Conservation (phyloP, 177 flowering plant genomes). For the Tripterygium wilfordii region DNA sequence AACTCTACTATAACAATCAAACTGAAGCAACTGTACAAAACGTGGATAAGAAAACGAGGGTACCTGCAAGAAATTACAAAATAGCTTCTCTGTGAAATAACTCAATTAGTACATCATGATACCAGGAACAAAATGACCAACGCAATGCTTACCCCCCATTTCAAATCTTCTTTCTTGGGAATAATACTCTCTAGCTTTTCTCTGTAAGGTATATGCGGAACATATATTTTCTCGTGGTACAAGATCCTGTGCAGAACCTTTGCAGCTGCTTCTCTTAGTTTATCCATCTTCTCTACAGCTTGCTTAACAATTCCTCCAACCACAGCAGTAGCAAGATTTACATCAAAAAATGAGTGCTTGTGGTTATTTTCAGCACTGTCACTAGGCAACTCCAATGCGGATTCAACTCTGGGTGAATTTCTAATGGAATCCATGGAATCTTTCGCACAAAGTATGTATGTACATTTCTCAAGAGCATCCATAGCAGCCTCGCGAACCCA, state of each 20-base stretch:
- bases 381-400: slow-evolving; percentile 12
- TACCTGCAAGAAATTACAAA: slow-evolving; percentile 45
- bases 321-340: slow-evolving; percentile 48
- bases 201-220: slow-evolving; percentile 66
- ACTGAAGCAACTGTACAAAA: slow-evolving; percentile 64
- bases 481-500: slow-evolving; percentile 99
- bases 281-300: slow-evolving; percentile 97
- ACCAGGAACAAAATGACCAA: no score
- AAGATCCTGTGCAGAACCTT: slow-evolving; percentile 71
- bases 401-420: slow-evolving; percentile 10
- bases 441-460: slow-evolving; percentile 75
- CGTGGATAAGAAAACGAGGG: slow-evolving; percentile 82
- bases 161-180: slow-evolving; percentile 38
- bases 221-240: slow-evolving; percentile 35
- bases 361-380: slow-evolving; percentile 11
- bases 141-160: slow-evolving; percentile 81
- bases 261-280: slow-evolving; percentile 76
- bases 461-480: slow-evolving; percentile 83
- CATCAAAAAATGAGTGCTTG: slow-evolving; percentile 44
- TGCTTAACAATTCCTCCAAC: slow-evolving; percentile 77
- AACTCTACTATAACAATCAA: slow-evolving; percentile 66
- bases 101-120: no score
- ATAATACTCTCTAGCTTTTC: slow-evolving; percentile 62
- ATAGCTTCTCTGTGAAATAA: slow-evolving; percentile 2
- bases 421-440: slow-evolving; percentile 4